These are phyloP conservation scores for Diaporthe ilicicola DNA, from an alignment of 2,329 filamentous ascomycete genomes.

Conservation along the genomic window DNA sequence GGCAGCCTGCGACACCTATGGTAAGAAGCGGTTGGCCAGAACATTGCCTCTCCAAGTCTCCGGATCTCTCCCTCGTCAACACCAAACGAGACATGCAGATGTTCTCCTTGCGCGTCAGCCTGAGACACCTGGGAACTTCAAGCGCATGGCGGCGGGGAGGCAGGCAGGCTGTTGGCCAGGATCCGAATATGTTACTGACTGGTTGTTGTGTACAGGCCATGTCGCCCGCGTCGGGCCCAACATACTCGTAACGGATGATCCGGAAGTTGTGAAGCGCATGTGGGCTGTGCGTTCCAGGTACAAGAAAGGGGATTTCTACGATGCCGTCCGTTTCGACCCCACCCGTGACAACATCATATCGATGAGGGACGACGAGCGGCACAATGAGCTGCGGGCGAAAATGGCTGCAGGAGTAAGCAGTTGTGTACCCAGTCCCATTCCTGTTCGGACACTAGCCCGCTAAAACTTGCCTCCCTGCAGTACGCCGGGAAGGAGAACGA, in stretches of 20 bases:
- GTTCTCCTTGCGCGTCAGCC: slow-evolving; percentile 23
- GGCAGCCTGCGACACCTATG: slow-evolving; percentile 38
- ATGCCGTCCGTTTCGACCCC: slow-evolving; percentile 47
- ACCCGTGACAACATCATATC: slow-evolving; percentile 48
- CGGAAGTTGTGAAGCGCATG: slow-evolving; percentile 41
- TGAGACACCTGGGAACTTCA: slow-evolving; percentile 27
- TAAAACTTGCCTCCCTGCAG: slow-evolving; percentile 32
- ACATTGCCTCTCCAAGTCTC: slow-evolving; percentile 9
- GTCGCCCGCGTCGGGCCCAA: slow-evolving; percentile 41
- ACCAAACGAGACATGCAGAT: slow-evolving; percentile 32
- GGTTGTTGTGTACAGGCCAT: slow-evolving; percentile 33
- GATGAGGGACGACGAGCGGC: slow-evolving; percentile 44
- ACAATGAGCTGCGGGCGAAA: slow-evolving; percentile 50
- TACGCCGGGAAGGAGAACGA: slow-evolving; percentile 42
- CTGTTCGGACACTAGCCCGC: slow-evolving; percentile 12
- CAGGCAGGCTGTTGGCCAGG: neutral
- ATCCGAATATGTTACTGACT: neutral
- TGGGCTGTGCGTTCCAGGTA: slow-evolving; percentile 48
- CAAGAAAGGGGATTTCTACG: slow-evolving; percentile 48
- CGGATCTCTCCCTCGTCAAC: slow-evolving; percentile 26
- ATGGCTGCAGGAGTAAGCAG: slow-evolving; percentile 52
- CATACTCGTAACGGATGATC: slow-evolving; percentile 39
- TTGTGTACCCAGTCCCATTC: slow-evolving; percentile 27
- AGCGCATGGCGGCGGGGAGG: neutral
- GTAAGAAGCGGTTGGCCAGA: slow-evolving; percentile 32